Evolutionary conservation across 2,329 filamentous ascomycete species (phyloP).

Genomic region (Pseudodiploospora longispora): DNA sequence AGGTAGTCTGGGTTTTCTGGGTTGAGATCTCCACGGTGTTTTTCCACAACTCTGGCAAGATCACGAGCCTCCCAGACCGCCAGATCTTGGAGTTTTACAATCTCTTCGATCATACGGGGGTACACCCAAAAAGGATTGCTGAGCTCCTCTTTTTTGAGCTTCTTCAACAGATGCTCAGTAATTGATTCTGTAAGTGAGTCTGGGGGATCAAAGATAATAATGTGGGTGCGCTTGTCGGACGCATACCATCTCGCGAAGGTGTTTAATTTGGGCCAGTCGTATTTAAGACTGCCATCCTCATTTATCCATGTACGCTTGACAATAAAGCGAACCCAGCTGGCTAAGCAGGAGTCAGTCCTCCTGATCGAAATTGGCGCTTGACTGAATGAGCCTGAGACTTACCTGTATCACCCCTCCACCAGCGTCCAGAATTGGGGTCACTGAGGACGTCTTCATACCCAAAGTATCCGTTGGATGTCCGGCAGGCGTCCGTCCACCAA

Average conservation of each 20-base stretch:
- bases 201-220: conserved; percentile 24
- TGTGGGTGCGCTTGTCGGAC: conserved; percentile 13
- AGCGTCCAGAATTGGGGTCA: not conserved
- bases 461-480: conserved; percentile 32
- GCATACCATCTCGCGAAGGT: conserved; percentile 20
- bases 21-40: not conserved
- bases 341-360: conserved; percentile 10
- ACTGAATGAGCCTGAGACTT: no score
- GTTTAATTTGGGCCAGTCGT: conserved; percentile 29
- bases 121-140: conserved; percentile 31
- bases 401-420: no score
- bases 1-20: conserved; percentile 26
- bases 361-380: no score
- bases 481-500: conserved; percentile 28
- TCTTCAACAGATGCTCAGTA: not conserved
- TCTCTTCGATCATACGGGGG: conserved; percentile 18
- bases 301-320: conserved; percentile 17
- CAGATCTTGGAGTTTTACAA: conserved; percentile 23
- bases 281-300: conserved; percentile 7
- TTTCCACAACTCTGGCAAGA: conserved; percentile 26
- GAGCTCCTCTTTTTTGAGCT: conserved; percentile 6
- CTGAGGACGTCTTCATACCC: conserved; percentile 19
- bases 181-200: conserved; percentile 2
- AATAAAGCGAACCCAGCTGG: conserved; percentile 24
- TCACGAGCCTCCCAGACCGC: conserved; percentile 33